Conservation (phyloP, 768 basidiomycete genomes). For the Sarcomyxa edulis region DNA sequence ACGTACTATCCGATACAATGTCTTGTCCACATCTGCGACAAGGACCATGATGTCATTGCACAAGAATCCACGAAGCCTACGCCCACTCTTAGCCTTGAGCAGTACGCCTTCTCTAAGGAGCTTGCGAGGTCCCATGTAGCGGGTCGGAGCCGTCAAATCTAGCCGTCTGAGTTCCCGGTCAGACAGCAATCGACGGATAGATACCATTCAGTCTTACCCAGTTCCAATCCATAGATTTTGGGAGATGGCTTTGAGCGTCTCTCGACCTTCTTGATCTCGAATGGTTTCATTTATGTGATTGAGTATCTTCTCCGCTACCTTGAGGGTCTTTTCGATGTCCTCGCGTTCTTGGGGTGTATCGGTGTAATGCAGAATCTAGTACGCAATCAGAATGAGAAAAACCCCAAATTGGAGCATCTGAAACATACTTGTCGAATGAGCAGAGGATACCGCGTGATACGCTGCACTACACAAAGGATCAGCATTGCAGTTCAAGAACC, state of each 20-base stretch:
- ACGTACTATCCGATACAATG: constrained; percentile 80
- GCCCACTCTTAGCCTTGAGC: constrained; percentile 78
- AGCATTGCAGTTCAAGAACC: not conserved
- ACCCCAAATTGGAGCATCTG: not conserved
- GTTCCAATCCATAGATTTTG: constrained; percentile 84
- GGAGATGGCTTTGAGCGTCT: constrained; percentile 70
- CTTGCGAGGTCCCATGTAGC: constrained; percentile 73
- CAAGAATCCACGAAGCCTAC: constrained; percentile 70
- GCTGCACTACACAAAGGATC: constrained; percentile 66
- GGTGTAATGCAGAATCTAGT: constrained; percentile 75
- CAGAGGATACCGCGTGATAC: constrained; percentile 90
- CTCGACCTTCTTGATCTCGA: constrained; percentile 74
- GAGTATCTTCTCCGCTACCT: constrained; percentile 68
- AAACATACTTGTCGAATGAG: constrained; percentile 66
- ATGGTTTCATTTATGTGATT: constrained; percentile 86
- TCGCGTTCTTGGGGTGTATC: constrained; percentile 57
- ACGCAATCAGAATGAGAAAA: not conserved
- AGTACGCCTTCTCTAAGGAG: constrained; percentile 77
- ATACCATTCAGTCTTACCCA: constrained; percentile 42
- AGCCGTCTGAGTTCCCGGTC: constrained; percentile 48
- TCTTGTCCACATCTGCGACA: constrained; percentile 64
- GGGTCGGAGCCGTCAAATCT: constrained; percentile 87
- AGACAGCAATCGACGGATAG: not conserved
- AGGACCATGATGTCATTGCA: constrained; percentile 90
- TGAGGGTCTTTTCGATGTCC: constrained; percentile 48